Evolutionary conservation across 768 basidiomycete species (phyloP), one percentile per base, ranked within the genome.

Genomic region (Collybia sp.): DNA sequence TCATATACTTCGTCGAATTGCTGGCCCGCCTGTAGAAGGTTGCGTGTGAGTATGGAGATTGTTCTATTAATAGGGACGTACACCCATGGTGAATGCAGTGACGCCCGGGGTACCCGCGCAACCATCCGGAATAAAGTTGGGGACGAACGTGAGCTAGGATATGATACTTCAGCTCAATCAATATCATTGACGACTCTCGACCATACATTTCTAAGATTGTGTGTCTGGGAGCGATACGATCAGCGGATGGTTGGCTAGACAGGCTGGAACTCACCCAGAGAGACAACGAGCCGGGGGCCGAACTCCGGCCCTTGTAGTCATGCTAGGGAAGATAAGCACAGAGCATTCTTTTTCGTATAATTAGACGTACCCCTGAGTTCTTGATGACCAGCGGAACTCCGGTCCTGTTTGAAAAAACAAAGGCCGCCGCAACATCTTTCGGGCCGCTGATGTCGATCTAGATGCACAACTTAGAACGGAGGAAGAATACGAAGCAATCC

Each of bases 271-370:
- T 34, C 55, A 76, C 73, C 75, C 75, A 77, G 16, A 77, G 54
- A 40, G 63, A 68, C 8, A 75, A 52, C 20, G 75, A 67, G 6
- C 63, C 58, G 6, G 65, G 70, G 5, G 67, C 72, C 43, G 70
- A 72, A 49, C 75, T 76, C 12, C 75, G 62, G 12, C 73, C 75
- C 46, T 66, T 70, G 54, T 73, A 75, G 49, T 77, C 75, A 47
- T 77, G 75, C 75, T 76, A 44, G 30, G 30, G 3, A 18, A 17
- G 20, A 37, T 37, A 6, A 18, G 35, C 4, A 37, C 10, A 33
- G 20, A 13, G 16, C 13, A 15, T 30, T 32, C 16, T 13, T 30
- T 30, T 1, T 19, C 30, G 12, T 16, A 31, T 17, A 31, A 9
- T 3, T 15, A 41, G 17, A 37, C 15, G 15, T 49, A 76, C 74